Evolutionary conservation across 2,329 filamentous ascomycete species (phyloP), one percentile per base, ranked within the genome.

Genomic region (Pseudofabraea citricarpa): DNA sequence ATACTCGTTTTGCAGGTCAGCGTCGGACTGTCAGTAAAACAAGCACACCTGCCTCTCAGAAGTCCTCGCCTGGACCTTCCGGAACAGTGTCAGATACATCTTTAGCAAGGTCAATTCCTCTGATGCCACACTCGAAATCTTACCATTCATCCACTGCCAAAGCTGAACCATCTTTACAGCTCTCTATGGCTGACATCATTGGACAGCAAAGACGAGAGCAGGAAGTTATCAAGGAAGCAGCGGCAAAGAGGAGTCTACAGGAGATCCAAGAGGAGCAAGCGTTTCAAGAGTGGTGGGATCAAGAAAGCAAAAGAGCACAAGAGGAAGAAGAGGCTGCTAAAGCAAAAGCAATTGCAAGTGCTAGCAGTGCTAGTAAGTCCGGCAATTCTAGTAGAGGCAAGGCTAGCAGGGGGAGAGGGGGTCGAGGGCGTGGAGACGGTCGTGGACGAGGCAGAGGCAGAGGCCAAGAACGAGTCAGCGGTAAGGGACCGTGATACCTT

Each of bases 181-280:
- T 90, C 10, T 90, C 85, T 24, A 84, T 98, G 68, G 79, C 83
- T 13, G 89, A 95, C 53, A 98, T 98, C 45, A 85, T 97, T 12
- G 82, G 83, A 6, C 82, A 95, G 58, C 90, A 98, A 65, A 81
- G 85, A 61, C 80, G 80, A 7, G 90, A 96, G 61, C 93, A 94
- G 59, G 81, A 89, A 45, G 77, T 80, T 15, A 82, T 94, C 48
- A 84, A 81, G 41, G 90, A 95, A 60, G 88, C 90, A 1, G 83
- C 83, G 9, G 87, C 90, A 2, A 96, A 95, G 66, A 79, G 91
- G 44, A 93, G 87, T 50, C 69, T 98, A 22, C 83, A 94, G 58
- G 93, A 97, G 50, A 98, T 98, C 46, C 93, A 98, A 62, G 82
- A 93, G 52, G 93, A 98, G 65, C 93, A 98, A 60, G 89, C 89